These are phyloP conservation scores for Celoporthe dispersa DNA, from an alignment of 2,329 filamentous ascomycete species.

Conservation along the genomic window DNA sequence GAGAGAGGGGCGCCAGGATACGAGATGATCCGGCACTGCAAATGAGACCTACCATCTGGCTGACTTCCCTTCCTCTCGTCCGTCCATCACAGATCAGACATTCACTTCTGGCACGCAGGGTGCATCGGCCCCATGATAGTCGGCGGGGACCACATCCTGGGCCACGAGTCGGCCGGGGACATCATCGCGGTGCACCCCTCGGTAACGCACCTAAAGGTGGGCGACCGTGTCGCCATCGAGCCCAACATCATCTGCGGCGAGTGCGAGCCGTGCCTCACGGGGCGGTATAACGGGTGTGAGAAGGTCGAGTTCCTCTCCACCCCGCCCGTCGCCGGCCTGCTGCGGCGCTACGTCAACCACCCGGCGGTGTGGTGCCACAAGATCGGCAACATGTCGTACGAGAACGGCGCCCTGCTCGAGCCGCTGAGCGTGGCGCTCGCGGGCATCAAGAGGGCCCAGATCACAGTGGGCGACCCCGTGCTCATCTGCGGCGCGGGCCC, in stretches of 20 bases:
- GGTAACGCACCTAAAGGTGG: constrained; percentile 76
- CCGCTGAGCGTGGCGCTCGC: constrained; percentile 88
- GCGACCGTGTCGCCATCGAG: constrained; percentile 92
- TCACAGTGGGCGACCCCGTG: constrained; percentile 83
- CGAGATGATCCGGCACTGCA: neutral
- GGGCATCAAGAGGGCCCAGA: constrained; percentile 79
- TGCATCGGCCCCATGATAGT: constrained; percentile 98
- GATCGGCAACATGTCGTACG: constrained; percentile 88
- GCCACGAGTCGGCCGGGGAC: constrained; percentile 89
- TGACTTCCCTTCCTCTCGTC: neutral
- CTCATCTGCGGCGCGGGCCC: constrained; percentile 92
- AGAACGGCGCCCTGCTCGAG: constrained; percentile 89
- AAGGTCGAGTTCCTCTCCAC: constrained; percentile 86
- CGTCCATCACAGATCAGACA: constrained; percentile 69
- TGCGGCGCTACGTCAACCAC: constrained; percentile 93
- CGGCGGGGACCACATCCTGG: constrained; percentile 83
- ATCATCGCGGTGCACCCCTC: constrained; percentile 81
- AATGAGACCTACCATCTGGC: constrained; percentile 2
- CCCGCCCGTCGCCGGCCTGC: constrained; percentile 82
- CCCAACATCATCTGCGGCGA: constrained; percentile 90
- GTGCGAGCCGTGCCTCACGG: constrained; percentile 89
- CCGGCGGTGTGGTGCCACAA: constrained; percentile 95
- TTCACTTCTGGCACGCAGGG: constrained; percentile 97
- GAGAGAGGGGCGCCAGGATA: neutral
- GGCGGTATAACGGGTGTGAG: constrained; percentile 94